Conservation (phyloP, 2,329 filamentous ascomycete genomes). For the Paecilomyces niveus region DNA sequence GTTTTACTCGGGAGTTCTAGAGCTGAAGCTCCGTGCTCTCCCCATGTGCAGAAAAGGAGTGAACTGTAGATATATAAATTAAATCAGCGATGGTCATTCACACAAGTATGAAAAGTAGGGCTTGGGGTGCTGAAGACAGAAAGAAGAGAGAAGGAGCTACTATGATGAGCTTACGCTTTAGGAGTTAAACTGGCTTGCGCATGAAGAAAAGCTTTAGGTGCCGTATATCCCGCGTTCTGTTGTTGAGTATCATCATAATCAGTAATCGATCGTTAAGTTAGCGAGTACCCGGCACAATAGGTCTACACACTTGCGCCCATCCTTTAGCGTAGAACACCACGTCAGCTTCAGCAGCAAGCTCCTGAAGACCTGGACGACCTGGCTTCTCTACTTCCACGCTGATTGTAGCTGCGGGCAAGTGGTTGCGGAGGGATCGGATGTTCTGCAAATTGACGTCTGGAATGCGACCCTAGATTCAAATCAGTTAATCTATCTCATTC, state of each 20-base stretch:
- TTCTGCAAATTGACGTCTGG: constrained; percentile 55
- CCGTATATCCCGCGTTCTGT: constrained; percentile 33
- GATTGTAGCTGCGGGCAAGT: constrained; percentile 42
- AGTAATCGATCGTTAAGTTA: neutral
- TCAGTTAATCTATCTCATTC: neutral
- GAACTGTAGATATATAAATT: constrained; percentile 24
- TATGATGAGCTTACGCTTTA: constrained; percentile 38
- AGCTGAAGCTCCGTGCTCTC: constrained; percentile 46
- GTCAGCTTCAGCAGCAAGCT: constrained; percentile 57
- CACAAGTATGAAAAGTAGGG: too few relatives aligned
- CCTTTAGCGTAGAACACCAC: constrained; percentile 66
- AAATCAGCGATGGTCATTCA: constrained; percentile 1
- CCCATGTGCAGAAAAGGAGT: constrained; percentile 54
- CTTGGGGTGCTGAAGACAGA: neutral
- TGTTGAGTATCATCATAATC: neutral
- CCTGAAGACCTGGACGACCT: constrained; percentile 50
- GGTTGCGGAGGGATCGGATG: constrained; percentile 48
- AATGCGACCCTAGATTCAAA: constrained; percentile 49
- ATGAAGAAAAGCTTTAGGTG: constrained; percentile 47
- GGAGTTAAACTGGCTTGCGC: constrained; percentile 33
- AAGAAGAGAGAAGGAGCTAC: neutral
- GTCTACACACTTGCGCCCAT: constrained; percentile 56
- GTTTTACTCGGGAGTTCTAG: constrained; percentile 31
- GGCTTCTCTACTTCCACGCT: constrained; percentile 72
- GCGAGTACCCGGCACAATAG: neutral